phyloP scores from a whole-genome alignment of 2,329 filamentous ascomycete species.

The Bipolaris gigantea region DNA sequence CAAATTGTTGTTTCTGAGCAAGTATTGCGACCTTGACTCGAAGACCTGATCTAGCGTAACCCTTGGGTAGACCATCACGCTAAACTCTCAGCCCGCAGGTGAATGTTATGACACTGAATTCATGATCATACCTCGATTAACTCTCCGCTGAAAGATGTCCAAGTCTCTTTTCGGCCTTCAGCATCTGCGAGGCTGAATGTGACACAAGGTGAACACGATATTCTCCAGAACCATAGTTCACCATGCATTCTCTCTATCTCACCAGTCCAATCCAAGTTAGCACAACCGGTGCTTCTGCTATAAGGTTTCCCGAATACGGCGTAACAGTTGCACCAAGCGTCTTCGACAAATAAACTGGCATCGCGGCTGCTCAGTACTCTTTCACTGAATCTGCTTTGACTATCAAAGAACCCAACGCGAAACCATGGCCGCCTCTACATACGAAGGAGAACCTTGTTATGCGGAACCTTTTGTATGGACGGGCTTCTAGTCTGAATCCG shows the following conservation, averaged over 20 bases:
- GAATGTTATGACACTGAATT: no score
- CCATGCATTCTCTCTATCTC: neutral
- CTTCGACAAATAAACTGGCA: conserved; percentile 22
- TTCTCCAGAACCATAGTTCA: no score
- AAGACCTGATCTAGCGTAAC: no score
- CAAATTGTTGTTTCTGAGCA: no score
- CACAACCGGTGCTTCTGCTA: conserved; percentile 8
- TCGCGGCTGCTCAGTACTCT: conserved; percentile 15
- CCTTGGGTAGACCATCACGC: no score
- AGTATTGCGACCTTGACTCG: no score
- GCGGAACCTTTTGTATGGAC: conserved; percentile 50
- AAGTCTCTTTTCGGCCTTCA: no score
- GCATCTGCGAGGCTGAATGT: no score
- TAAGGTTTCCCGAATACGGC: conserved; percentile 28
- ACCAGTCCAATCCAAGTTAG: neutral
- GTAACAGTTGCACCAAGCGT: conserved; percentile 22
- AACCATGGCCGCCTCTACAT: conserved; percentile 50
- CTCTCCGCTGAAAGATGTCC: neutral
- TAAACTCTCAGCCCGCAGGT: no score
- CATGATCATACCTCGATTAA: neutral
- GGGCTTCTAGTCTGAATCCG: conserved; percentile 50
- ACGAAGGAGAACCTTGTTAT: conserved; percentile 50
- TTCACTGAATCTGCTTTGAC: conserved; percentile 15
- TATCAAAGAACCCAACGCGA: conserved; percentile 45
- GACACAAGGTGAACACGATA: no score